Conservation (phyloP, 2,329 filamentous ascomycete genomes). For the Tolypocladium tundrense region DNA sequence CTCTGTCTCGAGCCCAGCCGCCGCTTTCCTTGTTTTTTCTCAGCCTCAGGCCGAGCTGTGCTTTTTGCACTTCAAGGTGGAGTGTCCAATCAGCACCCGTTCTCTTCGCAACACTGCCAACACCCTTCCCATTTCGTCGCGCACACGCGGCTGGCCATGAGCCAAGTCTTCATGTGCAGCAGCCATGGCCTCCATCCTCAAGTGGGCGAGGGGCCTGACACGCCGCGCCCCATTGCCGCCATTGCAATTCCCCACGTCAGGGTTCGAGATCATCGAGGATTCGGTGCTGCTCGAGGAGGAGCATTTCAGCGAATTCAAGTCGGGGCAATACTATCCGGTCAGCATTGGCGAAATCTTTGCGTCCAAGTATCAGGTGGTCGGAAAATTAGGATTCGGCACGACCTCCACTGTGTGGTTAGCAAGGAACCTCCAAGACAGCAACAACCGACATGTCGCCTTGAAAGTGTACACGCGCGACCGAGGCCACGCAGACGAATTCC, state of each 20-base stretch:
- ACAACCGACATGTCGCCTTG: background rate
- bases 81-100: no score
- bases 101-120: no score
- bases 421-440: constrained; percentile 6
- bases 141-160: no score
- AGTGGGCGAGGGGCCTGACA: background rate
- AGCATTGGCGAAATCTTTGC: constrained; percentile 9
- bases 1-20: no score
- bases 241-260: constrained; percentile 3
- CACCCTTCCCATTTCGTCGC: no score
- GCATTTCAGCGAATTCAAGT: constrained; percentile 7
- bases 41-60: no score
- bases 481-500: constrained; percentile 8
- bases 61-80: no score
- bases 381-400: constrained; percentile 12
- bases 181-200: background rate
- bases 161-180: no score
- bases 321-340: constrained; percentile 11
- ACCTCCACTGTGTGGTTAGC: constrained; percentile 14
- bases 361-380: constrained; percentile 9
- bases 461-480: constrained; percentile 10
- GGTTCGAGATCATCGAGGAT: constrained; percentile 2
- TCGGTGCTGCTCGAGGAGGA: constrained; percentile 11
- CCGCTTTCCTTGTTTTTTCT: no score
- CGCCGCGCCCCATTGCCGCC: background rate